Evolutionary conservation across 768 basidiomycete genomes (phyloP), one percentile per base, ranked within the genome.

Genomic region (Amanita exitialis): DNA sequence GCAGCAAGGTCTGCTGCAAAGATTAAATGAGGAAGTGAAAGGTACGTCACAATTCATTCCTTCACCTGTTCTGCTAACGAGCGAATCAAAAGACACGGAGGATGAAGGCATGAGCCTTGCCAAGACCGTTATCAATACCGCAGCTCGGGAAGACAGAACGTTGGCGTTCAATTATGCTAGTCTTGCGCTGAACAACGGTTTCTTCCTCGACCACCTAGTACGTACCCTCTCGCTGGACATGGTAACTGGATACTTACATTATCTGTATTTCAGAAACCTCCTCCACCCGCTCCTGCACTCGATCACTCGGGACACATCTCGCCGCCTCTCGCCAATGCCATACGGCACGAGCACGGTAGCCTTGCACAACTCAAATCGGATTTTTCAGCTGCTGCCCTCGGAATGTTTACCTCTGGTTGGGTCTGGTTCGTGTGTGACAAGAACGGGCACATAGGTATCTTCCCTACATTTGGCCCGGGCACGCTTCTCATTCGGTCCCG

Each of bases 141-240:
- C 90, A 0, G 59, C 69, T 13, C 68, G 79, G 27, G 77, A 77
- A 38, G 69, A 77, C 20, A 68, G 80, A 47, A 75, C 80, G 1
- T 66, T 94, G 47, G 79, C 80, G 21, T 98, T 93, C 67, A 95
- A 89, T 66, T 92, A 94, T 61, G 92, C 94, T 3, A 86, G 86
- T 56, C 78, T 90, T 43, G 90, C 95, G 4, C 71, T 97, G 54
- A 99, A 98, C 70, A 98, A 96, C 66, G 82, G 83, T 58, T 98
- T 90, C 77, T 98, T 98, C 75, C 76, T 99, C 25, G 78, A 89
- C 57, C 75, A 74, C 52, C 74, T 99, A 35, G 95, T 97, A 64
- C 47, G 91, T 75, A 36, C 21, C 18, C 8, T 39, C 6, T 32
- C 28, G n/a, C 5, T 12, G 6, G 15, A 18, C 16, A 42, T 28